A percentile compares a stretch with the other conserved stretches of the same genome.
Conservation (phyloP, 768 basidiomycete genomes). For the Mycena olivaceomarginata region DNA sequence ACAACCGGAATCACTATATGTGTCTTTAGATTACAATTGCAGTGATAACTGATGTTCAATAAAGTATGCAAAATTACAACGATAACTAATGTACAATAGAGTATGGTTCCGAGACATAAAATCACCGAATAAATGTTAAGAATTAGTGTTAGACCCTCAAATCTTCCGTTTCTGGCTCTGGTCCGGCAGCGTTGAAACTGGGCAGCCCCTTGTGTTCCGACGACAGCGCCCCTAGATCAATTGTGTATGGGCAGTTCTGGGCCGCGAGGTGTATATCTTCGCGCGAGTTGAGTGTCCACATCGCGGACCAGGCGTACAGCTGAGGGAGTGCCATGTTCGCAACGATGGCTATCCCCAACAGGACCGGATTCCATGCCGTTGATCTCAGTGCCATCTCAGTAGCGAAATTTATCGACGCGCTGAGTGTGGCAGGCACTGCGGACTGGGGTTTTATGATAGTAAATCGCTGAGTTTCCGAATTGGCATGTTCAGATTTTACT, state of each 20-base stretch:
- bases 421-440: neutral
- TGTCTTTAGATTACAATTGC: too few relatives aligned
- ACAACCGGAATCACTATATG: too few relatives aligned
- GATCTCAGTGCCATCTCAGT: neutral
- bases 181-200: too few relatives aligned
- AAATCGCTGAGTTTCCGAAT: neutral
- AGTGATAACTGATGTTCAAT: too few relatives aligned
- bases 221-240: neutral
- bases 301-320: neutral
- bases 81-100: too few relatives aligned
- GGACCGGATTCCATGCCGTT: neutral
- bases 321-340: neutral
- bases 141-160: too few relatives aligned
- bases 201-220: too few relatives aligned
- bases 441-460: neutral
- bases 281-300: neutral
- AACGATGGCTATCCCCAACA: neutral
- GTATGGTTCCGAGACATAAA: too few relatives aligned
- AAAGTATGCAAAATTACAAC: too few relatives aligned
- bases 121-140: too few relatives aligned
- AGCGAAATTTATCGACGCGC: neutral
- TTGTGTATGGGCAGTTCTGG: neutral
- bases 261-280: neutral
- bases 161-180: too few relatives aligned
- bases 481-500: neutral